phyloP scores from a whole-genome alignment of 139 green algal genomes.

The Trebouxia sp. region DNA sequence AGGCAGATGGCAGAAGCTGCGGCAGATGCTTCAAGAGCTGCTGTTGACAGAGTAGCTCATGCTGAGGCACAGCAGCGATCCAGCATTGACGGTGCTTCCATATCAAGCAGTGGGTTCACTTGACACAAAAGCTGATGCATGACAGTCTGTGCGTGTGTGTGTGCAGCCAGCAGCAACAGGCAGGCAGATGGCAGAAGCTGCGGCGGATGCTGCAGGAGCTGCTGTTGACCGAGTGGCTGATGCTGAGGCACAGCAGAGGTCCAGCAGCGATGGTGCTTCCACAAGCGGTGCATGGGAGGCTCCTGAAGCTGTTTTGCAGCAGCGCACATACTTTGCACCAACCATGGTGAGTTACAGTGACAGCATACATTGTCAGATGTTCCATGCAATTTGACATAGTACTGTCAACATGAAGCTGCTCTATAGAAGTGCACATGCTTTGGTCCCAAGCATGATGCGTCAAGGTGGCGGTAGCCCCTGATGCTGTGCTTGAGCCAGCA shows the following conservation, averaged over 20 bases:
- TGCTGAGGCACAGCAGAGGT: conserved; percentile 44
- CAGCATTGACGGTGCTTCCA: conserved; percentile 29
- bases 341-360: conserved; percentile 55
- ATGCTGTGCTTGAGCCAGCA: too few species aligned
- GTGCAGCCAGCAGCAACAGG: conserved; percentile 33
- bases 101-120: too few species aligned
- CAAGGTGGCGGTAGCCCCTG: too few species aligned
- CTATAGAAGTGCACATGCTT: too few species aligned
- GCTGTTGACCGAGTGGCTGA: conserved; percentile 71
- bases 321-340: conserved; percentile 75
- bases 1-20: conserved; percentile 56
- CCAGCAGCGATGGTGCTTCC: conserved; percentile 29
- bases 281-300: conserved; percentile 29
- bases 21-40: conserved; percentile 55
- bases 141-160: background rate
- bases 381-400: too few species aligned
- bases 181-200: conserved; percentile 53
- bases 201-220: conserved; percentile 53
- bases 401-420: too few species aligned
- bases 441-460: too few species aligned
- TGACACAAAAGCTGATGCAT: too few species aligned
- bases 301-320: conserved; percentile 66
- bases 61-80: conserved; percentile 44
- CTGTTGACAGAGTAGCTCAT: conserved; percentile 68
- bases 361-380: too few species aligned